Evolutionary conservation across 768 basidiomycete genomes (phyloP), one percentile per base, ranked within the genome.

Genomic region (Auriscalpium orientale): DNA sequence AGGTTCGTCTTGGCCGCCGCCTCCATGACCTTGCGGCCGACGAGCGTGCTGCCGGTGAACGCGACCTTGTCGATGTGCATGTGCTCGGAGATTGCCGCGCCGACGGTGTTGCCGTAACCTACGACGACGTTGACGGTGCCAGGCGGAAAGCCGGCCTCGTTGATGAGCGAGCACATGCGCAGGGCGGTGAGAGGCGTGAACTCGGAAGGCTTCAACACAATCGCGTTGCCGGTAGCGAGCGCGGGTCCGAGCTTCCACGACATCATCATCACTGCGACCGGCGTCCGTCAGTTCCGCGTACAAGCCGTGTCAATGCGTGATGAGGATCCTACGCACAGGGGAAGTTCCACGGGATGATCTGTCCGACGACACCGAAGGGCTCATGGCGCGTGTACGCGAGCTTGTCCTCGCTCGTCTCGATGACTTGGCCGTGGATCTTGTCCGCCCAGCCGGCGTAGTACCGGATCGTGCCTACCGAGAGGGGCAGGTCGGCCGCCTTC

Each of bases 391-490:
- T 84, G 68, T 83, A 84, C 3, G 73, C 75, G 50, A 84, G 70
- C 70, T 81, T 83, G 34, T 54, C 60, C 58, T 67, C 67, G 35
- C 61, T 69, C 61, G 68, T 81, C 73, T 92, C 89, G 67, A 91
- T 83, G 8, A 82, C 83, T 68, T 89, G 80, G 6, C 89, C 90
- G 5, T 78, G 74, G 53, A 87, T 71, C 73, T 95, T 95, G 74
- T 94, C 93, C 20, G 91, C 89, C 84, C 89, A 90, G 16, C 93
- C 94, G 44, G 84, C 89, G 64, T 87, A 98, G 72, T 95, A 95
- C 36, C 81, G 76, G 61, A 92, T 68, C 34, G 74, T 73, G 20
- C 68, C 72, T 56, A 84, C 74, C 0, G 79, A 68, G 53, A 69
- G 69, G 0, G 65, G 62, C 2, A 88, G 66, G 60, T 89, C 89